phyloP scores from a whole-genome alignment of 2,329 filamentous ascomycete species.

The Eutypella sp. region DNA sequence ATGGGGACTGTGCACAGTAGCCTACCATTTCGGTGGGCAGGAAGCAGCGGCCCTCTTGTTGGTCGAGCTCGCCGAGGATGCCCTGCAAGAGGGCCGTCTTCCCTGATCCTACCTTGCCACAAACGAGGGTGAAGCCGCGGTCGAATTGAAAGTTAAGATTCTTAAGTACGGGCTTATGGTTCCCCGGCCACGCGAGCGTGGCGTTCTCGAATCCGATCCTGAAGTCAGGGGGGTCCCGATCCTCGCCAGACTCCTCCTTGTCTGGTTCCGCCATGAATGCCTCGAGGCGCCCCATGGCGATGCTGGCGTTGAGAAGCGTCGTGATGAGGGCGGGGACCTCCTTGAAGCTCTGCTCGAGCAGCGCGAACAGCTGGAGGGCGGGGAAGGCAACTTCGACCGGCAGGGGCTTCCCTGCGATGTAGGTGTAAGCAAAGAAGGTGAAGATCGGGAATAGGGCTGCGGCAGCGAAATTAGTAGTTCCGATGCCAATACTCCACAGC shows the following conservation, averaged over 20 bases:
- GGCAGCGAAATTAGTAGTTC: slow-evolving; percentile 64
- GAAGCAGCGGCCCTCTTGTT: slow-evolving; percentile 44
- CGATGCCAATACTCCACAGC: slow-evolving; percentile 58
- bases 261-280: slow-evolving; percentile 83
- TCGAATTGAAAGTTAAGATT: slow-evolving; percentile 42
- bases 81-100: slow-evolving; percentile 58
- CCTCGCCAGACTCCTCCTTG: slow-evolving; percentile 49
- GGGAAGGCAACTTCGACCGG: slow-evolving; percentile 83
- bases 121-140: slow-evolving; percentile 49
- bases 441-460: slow-evolving; percentile 74
- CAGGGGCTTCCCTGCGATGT: slow-evolving; percentile 61
- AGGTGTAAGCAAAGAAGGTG: slow-evolving; percentile 77
- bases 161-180: slow-evolving; percentile 45
- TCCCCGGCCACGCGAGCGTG: slow-evolving; percentile 76
- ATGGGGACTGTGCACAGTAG: slow-evolving; percentile 57
- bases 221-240: slow-evolving; percentile 32
- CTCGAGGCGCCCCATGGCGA: slow-evolving; percentile 77
- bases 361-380: slow-evolving; percentile 72
- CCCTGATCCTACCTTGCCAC: slow-evolving; percentile 55
- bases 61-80: slow-evolving; percentile 62
- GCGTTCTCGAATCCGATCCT: slow-evolving; percentile 57
- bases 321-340: slow-evolving; percentile 74
- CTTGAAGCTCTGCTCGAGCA: slow-evolving; percentile 68
- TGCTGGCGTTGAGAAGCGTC: slow-evolving; percentile 72
- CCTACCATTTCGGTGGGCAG: slow-evolving; percentile 47